Conservation (phyloP, 345 rosid genomes). For the Orychophragmus violaceus region DNA sequence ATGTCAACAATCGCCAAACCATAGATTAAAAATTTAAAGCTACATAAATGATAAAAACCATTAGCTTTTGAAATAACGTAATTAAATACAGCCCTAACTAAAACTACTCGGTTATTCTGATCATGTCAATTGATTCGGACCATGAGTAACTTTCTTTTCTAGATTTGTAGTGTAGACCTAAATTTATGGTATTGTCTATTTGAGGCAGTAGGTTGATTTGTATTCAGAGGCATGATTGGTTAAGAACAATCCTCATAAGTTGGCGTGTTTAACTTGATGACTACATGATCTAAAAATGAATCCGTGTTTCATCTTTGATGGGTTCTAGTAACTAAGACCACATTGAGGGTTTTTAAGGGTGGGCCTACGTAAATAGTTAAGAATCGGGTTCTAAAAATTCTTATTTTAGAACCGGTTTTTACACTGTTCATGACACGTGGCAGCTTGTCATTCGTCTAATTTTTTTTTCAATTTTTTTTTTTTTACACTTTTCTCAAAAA, state of each 20-base stretch:
- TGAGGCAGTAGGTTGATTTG: background rate
- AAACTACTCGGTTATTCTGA: too few species aligned
- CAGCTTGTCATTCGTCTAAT: too few species aligned
- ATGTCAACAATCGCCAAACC: slow-evolving; percentile 2
- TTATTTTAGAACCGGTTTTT: too few species aligned
- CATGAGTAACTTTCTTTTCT: background rate
- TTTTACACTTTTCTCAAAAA: too few species aligned
- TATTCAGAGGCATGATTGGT: background rate
- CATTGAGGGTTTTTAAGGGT: too few species aligned
- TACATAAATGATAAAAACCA: background rate
- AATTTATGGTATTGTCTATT: background rate
- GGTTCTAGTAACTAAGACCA: background rate
- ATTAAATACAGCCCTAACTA: background rate
- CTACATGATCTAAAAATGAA: background rate
- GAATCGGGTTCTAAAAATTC: too few species aligned
- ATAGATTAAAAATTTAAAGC: background rate
- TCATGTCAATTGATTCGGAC: background rate
- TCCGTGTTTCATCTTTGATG: background rate
- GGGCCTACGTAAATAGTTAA: too few species aligned
- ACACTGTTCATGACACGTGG: too few species aligned
- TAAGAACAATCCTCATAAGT: background rate
- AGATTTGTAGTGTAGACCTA: too few species aligned
- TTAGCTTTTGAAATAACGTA: background rate
- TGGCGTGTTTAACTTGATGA: slow-evolving; percentile 3
- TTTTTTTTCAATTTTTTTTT: too few species aligned